Evolutionary conservation across 306 rosid genomes (phyloP), one percentile per base, ranked within the genome.

Genomic region (Acacia confusa): DNA sequence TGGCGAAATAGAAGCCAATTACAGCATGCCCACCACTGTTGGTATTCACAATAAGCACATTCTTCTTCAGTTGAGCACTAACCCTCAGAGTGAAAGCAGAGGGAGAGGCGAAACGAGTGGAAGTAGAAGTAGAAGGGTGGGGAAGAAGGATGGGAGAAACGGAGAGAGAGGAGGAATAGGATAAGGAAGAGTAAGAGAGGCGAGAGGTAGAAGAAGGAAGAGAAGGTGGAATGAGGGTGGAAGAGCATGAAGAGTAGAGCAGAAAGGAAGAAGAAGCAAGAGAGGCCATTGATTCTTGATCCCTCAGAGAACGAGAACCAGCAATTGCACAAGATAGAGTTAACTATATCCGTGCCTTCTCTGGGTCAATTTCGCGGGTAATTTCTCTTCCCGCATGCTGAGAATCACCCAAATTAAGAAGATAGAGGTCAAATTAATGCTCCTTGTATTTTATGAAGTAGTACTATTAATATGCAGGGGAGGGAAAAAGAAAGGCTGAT

Each of bases 1-100:
- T 93, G 0, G 96, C 94, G 19, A 93, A 92, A 89, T 93, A 89
- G 89, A 95, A 93, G 61, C 98, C 97, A 77, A 95, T 93, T 0
- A 93, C 87, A 1, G 98, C 94, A n/a, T 95, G 94, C 1, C 98
- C 98, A 6, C 97, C 97, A 17, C 94, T 91, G 80, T 95, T 83
- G 58, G 98, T 93, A 45, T 95, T 93, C 10, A 93, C 89, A 25
- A 93, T 93, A 36, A 95, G 90, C 27, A 91, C 97, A 28, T 91
- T 92, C 85, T 95, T 92, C 86, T 92, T 95, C 84, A 76, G 81
- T 50, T 78, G 83, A 36, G 91, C 87, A 76, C 67, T 79, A 38
- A 94, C 97, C 78, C 16, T 85, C 75, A 87, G 79, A 41, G 67
- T 82, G 43, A 88, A 83, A 66, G 89, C 81, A 65, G 90, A 85